Base-by-base conservation (phyloP, 2,329 filamentous ascomycete genomes). In the Alternaria conjuncta region DNA sequence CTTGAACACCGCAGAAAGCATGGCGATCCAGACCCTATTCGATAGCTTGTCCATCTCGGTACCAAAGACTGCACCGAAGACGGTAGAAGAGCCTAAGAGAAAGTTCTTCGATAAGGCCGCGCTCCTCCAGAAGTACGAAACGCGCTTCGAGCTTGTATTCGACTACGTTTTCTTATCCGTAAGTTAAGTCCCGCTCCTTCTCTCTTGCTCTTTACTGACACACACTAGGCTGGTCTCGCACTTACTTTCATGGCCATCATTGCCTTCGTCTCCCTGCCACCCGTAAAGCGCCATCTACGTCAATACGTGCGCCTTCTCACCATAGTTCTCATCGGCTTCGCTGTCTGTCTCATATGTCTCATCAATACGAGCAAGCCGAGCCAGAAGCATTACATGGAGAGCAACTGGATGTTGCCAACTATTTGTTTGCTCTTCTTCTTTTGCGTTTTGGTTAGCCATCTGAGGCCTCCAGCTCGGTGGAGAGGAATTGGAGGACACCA, bases 331-430 rank as follows among this genome's bases (percentile, higher is more conserved):
- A 51, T 63, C 11, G 76, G 77, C 13, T 10, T 75, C 8, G 72
- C 61, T 3, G 53, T 78, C n/a, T 69, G 66, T 23, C 60, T 79
- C 1, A 51, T 79, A 20, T 62, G 67, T 5, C 43, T 71, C 21
- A 50, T 77, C n/a, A 64, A 64, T 6, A 69, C 63, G n/a, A 70
- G 67, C 47, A 54, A 54, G 3, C 47, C 53, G 8, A 25, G 45
- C 3, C 50, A 68, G 54, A 65, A 43, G 8, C 68, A 68, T 11
- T 78, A 70, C 49, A 44, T 74, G 43, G 49, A 51, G 10, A 73
- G 70, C 51, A 59, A 71, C 13, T 78, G 75, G 75, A 71, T 78
- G 61, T 67, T 79, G 26, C 75, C 76, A 20, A 76, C 73, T 2
- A 65, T 76, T 15, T 72, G 70, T 20, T 51, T 78, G 12, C 63